Evolutionary conservation across 192 early-diverging fungal species (phyloP).

Genomic region (Podila verticillata): DNA sequence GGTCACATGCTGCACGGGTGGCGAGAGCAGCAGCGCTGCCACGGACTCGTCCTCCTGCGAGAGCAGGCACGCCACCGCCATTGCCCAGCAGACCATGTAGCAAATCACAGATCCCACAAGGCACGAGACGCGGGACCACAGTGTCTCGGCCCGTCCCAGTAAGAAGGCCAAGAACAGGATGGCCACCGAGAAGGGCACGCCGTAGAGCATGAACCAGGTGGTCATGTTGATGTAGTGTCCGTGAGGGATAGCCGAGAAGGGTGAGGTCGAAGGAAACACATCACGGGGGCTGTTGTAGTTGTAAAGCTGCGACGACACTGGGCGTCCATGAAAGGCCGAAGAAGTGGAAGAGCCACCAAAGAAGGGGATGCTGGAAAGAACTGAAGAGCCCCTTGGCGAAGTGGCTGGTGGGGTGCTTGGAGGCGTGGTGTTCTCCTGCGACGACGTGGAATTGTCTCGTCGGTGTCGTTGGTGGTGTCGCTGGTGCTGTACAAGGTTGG

Average conservation of each 20-base stretch:
- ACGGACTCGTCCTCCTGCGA: slow-evolving; percentile 30
- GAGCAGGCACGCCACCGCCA: slow-evolving; percentile 17
- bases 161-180: slow-evolving; percentile 26
- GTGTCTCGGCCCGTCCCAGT: slow-evolving; percentile 11
- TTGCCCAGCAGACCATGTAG: slow-evolving; percentile 36
- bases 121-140: slow-evolving; percentile 29
- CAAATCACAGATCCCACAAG: slow-evolving; percentile 22
- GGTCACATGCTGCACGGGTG: not conserved
- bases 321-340: not conserved
- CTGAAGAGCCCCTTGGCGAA: not conserved
- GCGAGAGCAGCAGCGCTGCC: not conserved
- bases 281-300: not conserved
- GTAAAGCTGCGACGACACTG: not conserved
- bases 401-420: not conserved
- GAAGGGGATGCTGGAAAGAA: not conserved
- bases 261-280: slow-evolving; percentile 8
- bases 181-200: slow-evolving; percentile 22
- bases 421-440: not conserved
- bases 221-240: slow-evolving; percentile 30
- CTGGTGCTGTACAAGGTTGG: slow-evolving; percentile 36
- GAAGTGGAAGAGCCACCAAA: not conserved
- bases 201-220: slow-evolving; percentile 27
- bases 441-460: not conserved
- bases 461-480: slow-evolving; percentile 14
- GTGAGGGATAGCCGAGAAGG: slow-evolving; percentile 15